A percentile compares a stretch with the other conserved stretches of the same genome.
Evolutionary conservation across 2,329 filamentous ascomycete genomes (phyloP).

Genomic region (Fusarium burgessii): DNA sequence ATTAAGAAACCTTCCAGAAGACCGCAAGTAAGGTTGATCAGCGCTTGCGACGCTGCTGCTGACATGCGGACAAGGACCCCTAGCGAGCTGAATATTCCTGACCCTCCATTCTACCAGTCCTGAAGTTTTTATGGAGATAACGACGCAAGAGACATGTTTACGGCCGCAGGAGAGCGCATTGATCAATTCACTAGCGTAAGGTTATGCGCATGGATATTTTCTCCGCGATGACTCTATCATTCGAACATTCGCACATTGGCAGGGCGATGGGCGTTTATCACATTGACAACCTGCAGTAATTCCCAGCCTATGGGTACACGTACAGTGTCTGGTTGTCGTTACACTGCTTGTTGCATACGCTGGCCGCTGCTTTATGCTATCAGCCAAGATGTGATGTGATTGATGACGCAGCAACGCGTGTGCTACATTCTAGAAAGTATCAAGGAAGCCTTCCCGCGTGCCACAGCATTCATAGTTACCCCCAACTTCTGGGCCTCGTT

Average conservation of each 20-base stretch:
- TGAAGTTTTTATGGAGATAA: background rate
- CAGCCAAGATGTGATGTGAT: background rate
- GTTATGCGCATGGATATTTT: background rate
- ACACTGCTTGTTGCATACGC: background rate
- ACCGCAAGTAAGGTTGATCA: background rate
- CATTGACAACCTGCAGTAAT: background rate
- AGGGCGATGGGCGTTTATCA: constrained; percentile 13
- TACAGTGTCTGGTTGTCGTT: background rate
- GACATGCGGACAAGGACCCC: constrained; percentile 8
- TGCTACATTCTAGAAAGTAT: constrained; percentile 25
- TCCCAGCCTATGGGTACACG: background rate
- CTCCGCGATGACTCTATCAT: background rate
- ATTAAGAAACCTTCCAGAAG: constrained; percentile 17
- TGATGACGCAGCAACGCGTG: background rate
- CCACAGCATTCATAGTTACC: background rate
- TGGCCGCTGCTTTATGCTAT: background rate
- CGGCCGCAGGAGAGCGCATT: constrained; percentile 16
- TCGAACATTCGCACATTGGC: constrained; percentile 5
- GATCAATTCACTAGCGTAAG: background rate
- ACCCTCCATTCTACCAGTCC: constrained; percentile 6
- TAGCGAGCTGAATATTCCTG: constrained; percentile 9
- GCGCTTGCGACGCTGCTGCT: constrained; percentile 3
- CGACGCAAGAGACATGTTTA: background rate
- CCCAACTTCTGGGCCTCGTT: background rate
- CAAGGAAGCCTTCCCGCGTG: background rate